Evolutionary conservation across 2,329 filamentous ascomycete genomes (phyloP).

Genomic region (Aureobasidium sp.): DNA sequence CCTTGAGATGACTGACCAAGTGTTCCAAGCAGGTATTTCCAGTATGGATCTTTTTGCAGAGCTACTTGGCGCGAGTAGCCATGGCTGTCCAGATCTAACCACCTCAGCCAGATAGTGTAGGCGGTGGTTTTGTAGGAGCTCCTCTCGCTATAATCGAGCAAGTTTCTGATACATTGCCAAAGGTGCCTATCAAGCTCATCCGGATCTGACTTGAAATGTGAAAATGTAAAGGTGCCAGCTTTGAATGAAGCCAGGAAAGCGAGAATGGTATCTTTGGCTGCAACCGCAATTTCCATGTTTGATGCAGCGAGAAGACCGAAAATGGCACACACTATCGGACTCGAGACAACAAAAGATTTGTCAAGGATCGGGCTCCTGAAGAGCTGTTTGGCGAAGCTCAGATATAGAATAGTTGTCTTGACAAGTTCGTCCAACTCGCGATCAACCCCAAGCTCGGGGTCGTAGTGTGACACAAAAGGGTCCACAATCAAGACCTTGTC

Average conservation of each 20-base stretch:
- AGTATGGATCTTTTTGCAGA: constrained; percentile 27
- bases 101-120: constrained; percentile 14
- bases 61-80: neutral
- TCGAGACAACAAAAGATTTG: neutral
- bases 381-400: constrained; percentile 4
- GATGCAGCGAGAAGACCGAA: constrained; percentile 6
- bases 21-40: constrained; percentile 30
- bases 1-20: constrained; percentile 27
- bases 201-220: neutral
- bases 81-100: constrained; percentile 11
- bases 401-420: neutral
- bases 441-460: neutral
- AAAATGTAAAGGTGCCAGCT: neutral
- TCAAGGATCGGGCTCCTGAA: neutral
- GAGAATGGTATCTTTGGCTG: constrained; percentile 10
- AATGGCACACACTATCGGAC: neutral
- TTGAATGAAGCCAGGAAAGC: constrained; percentile 9
- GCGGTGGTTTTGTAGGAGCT: constrained; percentile 10
- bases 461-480: constrained; percentile 2
- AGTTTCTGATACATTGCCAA: constrained; percentile 5
- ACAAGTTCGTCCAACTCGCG: constrained; percentile 2
- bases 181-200: constrained; percentile 6
- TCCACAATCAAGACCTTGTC: neutral
- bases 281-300: neutral
- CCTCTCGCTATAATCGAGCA: neutral